Evolutionary conservation across 768 basidiomycete species (phyloP), one percentile per base, ranked within the genome.

Genomic region (Termitomyces sp.): DNA sequence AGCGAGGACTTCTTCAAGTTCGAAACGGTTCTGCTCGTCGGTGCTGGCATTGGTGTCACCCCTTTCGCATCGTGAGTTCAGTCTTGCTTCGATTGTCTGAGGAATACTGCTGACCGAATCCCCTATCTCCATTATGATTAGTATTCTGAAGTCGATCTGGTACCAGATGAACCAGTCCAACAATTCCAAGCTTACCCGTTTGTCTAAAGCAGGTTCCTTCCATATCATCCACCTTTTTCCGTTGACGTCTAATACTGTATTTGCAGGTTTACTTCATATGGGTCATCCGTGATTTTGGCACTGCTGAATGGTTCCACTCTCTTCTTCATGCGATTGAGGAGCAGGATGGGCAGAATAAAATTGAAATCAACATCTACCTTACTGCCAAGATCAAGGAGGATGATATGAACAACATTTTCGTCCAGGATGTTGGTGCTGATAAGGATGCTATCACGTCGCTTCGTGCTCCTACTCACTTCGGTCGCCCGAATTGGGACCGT

Each of bases 31-130:
- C 73, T 96, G 32, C 83, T 97, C 39, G 91, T 95, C 47, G 94
- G 93, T 62, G 94, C 90, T 56, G 96, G 95, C 72, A 98, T 98
- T 60, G 95, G 95, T 64, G 94, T 97, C 36, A 97, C 95, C 0
- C 95, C 95, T 3, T 97, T 98, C 65, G 94, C 95, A 53, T 92
- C 90, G 87, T 95, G 67, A 79, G 92, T 72, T 59, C 31, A 5
- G 22, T 20, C 2, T 18, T 29, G 34, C 26, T 36, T 20, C 27
- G 27, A 24, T 42, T 56, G 27, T 18, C n/a, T 22, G 22, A 31
- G 3, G 7, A 18, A 27, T 22, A 31, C 16, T 12, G 6, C 34
- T 61, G 16, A 59, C 7, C 4, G 42, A n/a, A 53, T n/a, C 13
- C 3, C 57, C 41, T n/a, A n/a, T n/a, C n/a, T n/a, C n/a, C 18